These are phyloP conservation scores for Phlebiopsis flavidoalba DNA, from an alignment of 768 basidiomycete genomes.

Conservation along the genomic window DNA sequence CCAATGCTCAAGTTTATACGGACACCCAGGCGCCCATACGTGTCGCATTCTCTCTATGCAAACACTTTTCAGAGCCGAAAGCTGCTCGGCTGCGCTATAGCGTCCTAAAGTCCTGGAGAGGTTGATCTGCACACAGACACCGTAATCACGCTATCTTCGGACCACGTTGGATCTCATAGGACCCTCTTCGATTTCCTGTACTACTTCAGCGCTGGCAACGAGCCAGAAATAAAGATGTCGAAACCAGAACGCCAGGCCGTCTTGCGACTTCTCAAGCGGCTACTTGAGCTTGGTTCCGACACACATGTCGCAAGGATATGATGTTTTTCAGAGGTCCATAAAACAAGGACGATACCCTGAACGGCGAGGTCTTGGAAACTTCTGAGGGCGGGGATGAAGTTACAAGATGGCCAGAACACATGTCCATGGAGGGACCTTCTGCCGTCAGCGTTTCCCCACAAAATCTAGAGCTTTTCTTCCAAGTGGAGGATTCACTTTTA, in stretches of 20 bases:
- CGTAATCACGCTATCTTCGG: conserved; percentile 66
- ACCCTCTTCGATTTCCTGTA: conserved; percentile 46
- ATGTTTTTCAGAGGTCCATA: conserved; percentile 64
- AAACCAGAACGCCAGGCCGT: conserved; percentile 52
- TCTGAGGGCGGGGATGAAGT: conserved; percentile 64
- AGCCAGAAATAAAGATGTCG: not conserved
- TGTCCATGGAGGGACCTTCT: conserved; percentile 59
- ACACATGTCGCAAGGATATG: conserved; percentile 54
- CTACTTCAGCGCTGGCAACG: conserved; percentile 21
- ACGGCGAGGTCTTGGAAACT: conserved; percentile 66
- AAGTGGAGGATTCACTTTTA: conserved; percentile 62
- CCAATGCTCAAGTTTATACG: conserved; percentile 43
- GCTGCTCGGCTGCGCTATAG: conserved; percentile 44
- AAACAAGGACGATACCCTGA: conserved; percentile 44
- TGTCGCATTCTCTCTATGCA: conserved; percentile 50
- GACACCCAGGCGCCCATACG: conserved; percentile 56
- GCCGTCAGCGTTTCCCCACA: conserved; percentile 44
- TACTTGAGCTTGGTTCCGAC: conserved; percentile 72
- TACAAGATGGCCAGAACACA: conserved; percentile 76
- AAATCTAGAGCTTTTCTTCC: conserved; percentile 53
- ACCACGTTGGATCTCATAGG: conserved; percentile 52
- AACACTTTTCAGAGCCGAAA: conserved; percentile 22
- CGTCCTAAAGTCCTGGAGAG: conserved; percentile 60
- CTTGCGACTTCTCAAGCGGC: conserved; percentile 57
- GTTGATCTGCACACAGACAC: conserved; percentile 54